These are phyloP conservation scores for Lasiodiplodia sp. DNA, from an alignment of 2,329 filamentous ascomycete species.

Conservation along the genomic window DNA sequence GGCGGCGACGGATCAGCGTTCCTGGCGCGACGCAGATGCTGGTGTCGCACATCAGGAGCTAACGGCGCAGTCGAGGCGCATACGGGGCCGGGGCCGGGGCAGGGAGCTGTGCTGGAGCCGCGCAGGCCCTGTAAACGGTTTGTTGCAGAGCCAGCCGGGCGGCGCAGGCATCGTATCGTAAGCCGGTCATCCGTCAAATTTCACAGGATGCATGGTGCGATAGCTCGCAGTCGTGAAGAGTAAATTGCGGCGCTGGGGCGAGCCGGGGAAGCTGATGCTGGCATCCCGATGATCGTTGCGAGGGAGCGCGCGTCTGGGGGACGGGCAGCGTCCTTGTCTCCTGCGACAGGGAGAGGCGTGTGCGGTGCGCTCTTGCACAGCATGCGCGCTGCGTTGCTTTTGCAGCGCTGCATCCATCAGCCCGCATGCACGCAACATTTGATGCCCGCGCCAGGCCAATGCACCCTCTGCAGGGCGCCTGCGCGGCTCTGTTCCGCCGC, in stretches of 20 bases:
- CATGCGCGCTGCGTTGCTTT: slow-evolving; percentile 19
- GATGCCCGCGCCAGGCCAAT: neutral
- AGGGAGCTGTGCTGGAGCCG: slow-evolving; percentile 12
- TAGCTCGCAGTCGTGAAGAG: slow-evolving; percentile 15
- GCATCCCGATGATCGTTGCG: slow-evolving; percentile 18
- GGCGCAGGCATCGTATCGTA: slow-evolving; percentile 4
- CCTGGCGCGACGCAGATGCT: slow-evolving; percentile 22
- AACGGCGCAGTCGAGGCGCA: slow-evolving; percentile 4
- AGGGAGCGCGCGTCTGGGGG: slow-evolving; percentile 6
- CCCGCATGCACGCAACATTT: neutral
- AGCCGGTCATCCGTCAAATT: slow-evolving; percentile 27
- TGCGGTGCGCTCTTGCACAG: slow-evolving; percentile 10
- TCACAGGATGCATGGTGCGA: slow-evolving; percentile 12
- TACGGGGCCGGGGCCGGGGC: neutral
- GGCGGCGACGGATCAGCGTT: slow-evolving; percentile 14
- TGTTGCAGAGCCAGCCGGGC: slow-evolving; percentile 13
- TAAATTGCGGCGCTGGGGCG: slow-evolving; percentile 10
- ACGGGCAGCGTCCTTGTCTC: slow-evolving; percentile 10
- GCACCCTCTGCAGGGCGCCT: neutral
- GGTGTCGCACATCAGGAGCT: slow-evolving; percentile 14
- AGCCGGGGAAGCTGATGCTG: slow-evolving; percentile 25
- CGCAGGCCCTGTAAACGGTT: slow-evolving; percentile 15
- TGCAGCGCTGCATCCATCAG: neutral
- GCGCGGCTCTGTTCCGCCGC: neutral
- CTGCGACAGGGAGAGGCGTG: slow-evolving; percentile 12